These are phyloP conservation scores for Solanum pinnatisectum DNA, from an alignment of 257 asterid genomes.

Conservation along the genomic window DNA sequence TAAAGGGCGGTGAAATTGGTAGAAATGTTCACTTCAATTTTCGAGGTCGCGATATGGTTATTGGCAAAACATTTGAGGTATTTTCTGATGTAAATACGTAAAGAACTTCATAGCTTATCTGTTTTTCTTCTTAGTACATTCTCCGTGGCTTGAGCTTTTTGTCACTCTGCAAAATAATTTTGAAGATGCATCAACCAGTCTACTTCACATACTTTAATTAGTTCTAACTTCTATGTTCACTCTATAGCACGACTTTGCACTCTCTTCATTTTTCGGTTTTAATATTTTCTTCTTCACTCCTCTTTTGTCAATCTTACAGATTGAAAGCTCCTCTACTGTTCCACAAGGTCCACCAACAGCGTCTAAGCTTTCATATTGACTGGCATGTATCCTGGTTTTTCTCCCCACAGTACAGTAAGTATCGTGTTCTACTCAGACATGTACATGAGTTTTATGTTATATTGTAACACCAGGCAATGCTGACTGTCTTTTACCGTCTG, in stretches of 20 bases:
- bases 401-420: slow-evolving; percentile 46
- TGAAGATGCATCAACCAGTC: not conserved
- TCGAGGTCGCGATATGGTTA: slow-evolving; percentile 28
- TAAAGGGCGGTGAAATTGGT: slow-evolving; percentile 13
- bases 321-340: slow-evolving; percentile 27
- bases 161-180: not conserved
- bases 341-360: slow-evolving; percentile 35
- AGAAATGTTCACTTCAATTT: slow-evolving; percentile 22
- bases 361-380: slow-evolving; percentile 34
- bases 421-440: not conserved
- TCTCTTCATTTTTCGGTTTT: not conserved
- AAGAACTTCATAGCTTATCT: not conserved
- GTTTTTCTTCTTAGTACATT: not conserved
- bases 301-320: slow-evolving; percentile 16
- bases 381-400: slow-evolving; percentile 34
- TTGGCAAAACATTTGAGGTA: slow-evolving; percentile 43
- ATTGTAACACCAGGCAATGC: not conserved
- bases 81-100: not conserved
- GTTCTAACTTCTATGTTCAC: not conserved
- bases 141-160: not conserved
- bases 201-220: not conserved
- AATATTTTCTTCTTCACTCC: not conserved
- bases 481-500: not conserved
- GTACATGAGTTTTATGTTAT: not conserved
- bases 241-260: not conserved